These are phyloP conservation scores for Quercus tomentella DNA, from an alignment of 331 rosid species.

Conservation along the genomic window DNA sequence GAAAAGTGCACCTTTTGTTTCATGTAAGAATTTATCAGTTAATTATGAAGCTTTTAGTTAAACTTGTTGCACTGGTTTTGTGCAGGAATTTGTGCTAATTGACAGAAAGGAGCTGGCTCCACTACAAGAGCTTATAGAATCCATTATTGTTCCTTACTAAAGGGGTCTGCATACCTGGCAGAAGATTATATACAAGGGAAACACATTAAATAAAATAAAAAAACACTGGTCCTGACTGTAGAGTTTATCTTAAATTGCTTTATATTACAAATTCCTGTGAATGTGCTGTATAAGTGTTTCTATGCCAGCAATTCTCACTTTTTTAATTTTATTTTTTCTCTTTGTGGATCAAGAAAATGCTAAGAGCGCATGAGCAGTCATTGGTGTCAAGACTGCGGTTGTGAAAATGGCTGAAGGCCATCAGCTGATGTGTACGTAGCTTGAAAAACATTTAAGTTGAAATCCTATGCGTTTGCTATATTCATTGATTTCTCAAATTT, in stretches of 20 bases:
- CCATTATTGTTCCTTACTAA: conserved; percentile 84
- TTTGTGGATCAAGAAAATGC: neutral
- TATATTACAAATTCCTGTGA: conserved; percentile 30
- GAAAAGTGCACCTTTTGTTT: neutral
- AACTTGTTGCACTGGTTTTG: neutral
- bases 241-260: conserved; percentile 4
- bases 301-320: neutral
- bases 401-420: too few relatives aligned
- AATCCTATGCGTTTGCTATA: neutral
- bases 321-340: neutral
- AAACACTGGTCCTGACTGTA: conserved; percentile 24
- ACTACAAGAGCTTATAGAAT: conserved; percentile 96
- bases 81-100: conserved; percentile 91
- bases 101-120: conserved; percentile 99
- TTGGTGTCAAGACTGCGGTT: too few relatives aligned
- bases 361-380: neutral
- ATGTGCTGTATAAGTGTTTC: conserved; percentile 14
- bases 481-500: neutral
- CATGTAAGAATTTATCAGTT: conserved; percentile 7
- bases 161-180: conserved; percentile 30
- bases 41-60: neutral
- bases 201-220: conserved; percentile 8
- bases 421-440: too few relatives aligned
- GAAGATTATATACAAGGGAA: conserved; percentile 30
- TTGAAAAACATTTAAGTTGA: neutral